phyloP scores from a whole-genome alignment of 495 filamentous ascomycete species.

The Penicilliopsis zonata region DNA sequence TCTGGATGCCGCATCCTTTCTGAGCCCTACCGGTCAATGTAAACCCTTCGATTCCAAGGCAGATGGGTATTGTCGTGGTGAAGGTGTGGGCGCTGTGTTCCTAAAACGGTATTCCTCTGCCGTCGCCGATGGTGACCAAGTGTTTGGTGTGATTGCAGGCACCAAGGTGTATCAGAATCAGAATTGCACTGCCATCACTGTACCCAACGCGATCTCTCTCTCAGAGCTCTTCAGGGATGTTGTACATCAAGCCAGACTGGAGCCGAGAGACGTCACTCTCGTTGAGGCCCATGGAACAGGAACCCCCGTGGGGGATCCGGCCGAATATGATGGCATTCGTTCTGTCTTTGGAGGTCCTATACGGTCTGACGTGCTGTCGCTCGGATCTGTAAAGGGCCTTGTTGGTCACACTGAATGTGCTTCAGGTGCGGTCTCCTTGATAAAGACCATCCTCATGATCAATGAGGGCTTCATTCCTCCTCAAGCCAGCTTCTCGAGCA shows the following conservation, averaged over 20 bases:
- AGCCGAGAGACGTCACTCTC: slow-evolving; percentile 7
- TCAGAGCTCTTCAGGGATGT: slow-evolving; percentile 11
- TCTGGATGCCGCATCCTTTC: slow-evolving; percentile 25
- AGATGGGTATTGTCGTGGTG: slow-evolving; percentile 27
- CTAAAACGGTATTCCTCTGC: slow-evolving; percentile 49
- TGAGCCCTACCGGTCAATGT: slow-evolving; percentile 41
- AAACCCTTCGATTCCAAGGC: slow-evolving; percentile 42
- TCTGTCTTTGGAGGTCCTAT: slow-evolving; percentile 13
- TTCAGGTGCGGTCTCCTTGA: slow-evolving; percentile 24
- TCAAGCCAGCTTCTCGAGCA: slow-evolving; percentile 16
- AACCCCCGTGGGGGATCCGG: slow-evolving; percentile 27
- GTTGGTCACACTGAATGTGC: slow-evolving; percentile 33
- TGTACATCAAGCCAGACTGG: slow-evolving; percentile 1
- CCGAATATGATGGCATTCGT: slow-evolving; percentile 16
- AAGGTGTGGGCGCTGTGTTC: slow-evolving; percentile 22
- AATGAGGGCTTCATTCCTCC: slow-evolving; percentile 18
- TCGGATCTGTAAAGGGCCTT: slow-evolving; percentile 28
- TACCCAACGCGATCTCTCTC: slow-evolving; percentile 23
- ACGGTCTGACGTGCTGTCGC: slow-evolving; percentile 5
- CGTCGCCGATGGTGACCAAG: slow-evolving; percentile 44
- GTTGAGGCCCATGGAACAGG: slow-evolving; percentile 34
- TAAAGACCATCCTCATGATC: slow-evolving; percentile 34
- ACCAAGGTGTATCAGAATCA: slow-evolving; percentile 48
- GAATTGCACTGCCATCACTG: slow-evolving; percentile 50
- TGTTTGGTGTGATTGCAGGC: slow-evolving; percentile 48